phyloP scores from a whole-genome alignment of 179 eudicot species.

The Actinidia arguta region DNA sequence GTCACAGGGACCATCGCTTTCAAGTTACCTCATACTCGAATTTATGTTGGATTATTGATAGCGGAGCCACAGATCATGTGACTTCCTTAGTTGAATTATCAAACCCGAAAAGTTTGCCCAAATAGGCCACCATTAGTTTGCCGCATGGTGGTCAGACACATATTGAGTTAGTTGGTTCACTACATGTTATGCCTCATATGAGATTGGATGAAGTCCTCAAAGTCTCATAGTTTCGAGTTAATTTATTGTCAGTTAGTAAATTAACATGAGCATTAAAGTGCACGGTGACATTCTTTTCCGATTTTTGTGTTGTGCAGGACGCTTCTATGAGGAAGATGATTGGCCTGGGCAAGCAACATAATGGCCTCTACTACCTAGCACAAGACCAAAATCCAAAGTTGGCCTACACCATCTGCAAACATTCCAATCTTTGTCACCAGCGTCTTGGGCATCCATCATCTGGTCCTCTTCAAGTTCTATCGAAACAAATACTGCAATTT shows the following conservation, averaged over 20 bases:
- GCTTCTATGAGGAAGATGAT: slow-evolving; percentile 13
- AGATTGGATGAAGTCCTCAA: slow-evolving; percentile 1
- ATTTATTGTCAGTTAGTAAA: slow-evolving; percentile 3
- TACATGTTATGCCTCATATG: neutral
- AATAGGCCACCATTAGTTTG: neutral
- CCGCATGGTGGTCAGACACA: neutral
- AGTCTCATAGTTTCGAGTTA: slow-evolving; percentile 7
- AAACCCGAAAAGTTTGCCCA: neutral
- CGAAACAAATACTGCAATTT: neutral
- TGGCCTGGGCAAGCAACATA: slow-evolving; percentile 12
- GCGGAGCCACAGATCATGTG: slow-evolving; percentile 19
- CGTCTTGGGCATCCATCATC: slow-evolving; percentile 1
- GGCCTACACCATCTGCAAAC: neutral
- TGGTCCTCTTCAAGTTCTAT: neutral
- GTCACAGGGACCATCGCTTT: neutral
- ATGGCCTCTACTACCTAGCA: slow-evolving; percentile 18
- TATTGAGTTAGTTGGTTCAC: neutral
- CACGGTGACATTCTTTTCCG: neutral
- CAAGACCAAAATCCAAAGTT: neutral
- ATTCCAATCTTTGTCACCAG: slow-evolving; percentile 19
- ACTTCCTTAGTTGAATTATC: neutral
- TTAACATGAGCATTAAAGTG: neutral
- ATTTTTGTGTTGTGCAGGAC: slow-evolving; percentile 18
- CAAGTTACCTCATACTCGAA: neutral
- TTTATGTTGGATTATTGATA: slow-evolving; percentile 4